phyloP scores from a whole-genome alignment of 495 filamentous ascomycete genomes.

The Astrothelium macrocarpum region DNA sequence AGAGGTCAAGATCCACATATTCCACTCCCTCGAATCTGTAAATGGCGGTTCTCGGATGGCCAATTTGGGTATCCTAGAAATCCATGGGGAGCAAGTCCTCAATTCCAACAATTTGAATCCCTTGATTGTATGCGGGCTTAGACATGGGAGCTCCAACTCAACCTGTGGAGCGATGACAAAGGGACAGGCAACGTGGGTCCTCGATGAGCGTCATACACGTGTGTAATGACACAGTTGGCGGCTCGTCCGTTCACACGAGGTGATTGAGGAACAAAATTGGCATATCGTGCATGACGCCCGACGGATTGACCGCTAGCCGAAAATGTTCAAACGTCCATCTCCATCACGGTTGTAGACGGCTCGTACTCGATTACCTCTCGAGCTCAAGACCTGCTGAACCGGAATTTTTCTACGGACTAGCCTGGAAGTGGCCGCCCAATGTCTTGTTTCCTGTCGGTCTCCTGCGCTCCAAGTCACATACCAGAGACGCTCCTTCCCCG shows the following conservation, averaged over 20 bases:
- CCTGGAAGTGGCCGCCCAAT: no score
- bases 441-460: background rate
- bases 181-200: background rate
- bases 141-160: no score
- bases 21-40: no score
- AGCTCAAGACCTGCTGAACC: background rate
- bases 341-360: conserved; percentile 6
- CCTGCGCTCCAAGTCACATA: background rate
- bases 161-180: background rate
- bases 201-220: background rate
- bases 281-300: no score
- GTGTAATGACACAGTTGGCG: background rate
- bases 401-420: background rate
- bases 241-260: no score
- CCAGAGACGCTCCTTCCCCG: conserved; percentile 6
- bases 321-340: conserved; percentile 6
- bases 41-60: no score
- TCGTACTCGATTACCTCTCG: background rate
- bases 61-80: no score
- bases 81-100: no score
- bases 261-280: no score
- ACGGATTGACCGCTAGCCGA: conserved; percentile 3
- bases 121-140: no score
- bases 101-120: no score
- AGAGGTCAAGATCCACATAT: no score